Conservation (phyloP, 257 asterid genomes). For the Przewalskia tangutica region DNA sequence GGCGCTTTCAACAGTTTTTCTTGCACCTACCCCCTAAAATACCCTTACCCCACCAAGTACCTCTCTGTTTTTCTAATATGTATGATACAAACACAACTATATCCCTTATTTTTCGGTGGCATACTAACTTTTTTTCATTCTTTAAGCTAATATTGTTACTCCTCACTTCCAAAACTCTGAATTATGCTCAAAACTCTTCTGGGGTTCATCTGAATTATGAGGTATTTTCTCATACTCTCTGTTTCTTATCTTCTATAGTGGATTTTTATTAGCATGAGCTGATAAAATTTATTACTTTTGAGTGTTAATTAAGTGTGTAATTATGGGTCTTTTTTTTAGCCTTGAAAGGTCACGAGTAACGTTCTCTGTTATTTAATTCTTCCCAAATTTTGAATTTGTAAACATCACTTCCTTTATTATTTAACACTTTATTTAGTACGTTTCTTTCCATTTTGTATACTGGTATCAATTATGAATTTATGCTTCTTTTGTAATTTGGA, state of each 20-base stretch:
- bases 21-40: background rate
- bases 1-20: slow-evolving; percentile 6
- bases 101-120: background rate
- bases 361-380: background rate
- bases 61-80: background rate
- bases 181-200: background rate
- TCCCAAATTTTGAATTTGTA: background rate
- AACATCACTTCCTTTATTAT: background rate
- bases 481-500: background rate
- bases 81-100: background rate
- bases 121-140: background rate
- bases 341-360: slow-evolving; percentile 2
- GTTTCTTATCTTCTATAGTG: background rate
- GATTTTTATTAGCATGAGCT: background rate
- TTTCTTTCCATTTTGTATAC: background rate
- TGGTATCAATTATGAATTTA: background rate
- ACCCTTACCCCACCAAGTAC: background rate
- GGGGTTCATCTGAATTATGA: background rate
- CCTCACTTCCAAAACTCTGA: background rate
- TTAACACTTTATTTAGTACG: background rate
- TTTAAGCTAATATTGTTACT: background rate
- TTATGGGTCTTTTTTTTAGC: background rate
- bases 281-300: background rate
- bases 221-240: background rate
- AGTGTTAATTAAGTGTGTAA: background rate